Evolutionary conservation across 768 basidiomycete genomes (phyloP), one percentile per base, ranked within the genome.

Genomic region (Holtermannia corniformis): DNA sequence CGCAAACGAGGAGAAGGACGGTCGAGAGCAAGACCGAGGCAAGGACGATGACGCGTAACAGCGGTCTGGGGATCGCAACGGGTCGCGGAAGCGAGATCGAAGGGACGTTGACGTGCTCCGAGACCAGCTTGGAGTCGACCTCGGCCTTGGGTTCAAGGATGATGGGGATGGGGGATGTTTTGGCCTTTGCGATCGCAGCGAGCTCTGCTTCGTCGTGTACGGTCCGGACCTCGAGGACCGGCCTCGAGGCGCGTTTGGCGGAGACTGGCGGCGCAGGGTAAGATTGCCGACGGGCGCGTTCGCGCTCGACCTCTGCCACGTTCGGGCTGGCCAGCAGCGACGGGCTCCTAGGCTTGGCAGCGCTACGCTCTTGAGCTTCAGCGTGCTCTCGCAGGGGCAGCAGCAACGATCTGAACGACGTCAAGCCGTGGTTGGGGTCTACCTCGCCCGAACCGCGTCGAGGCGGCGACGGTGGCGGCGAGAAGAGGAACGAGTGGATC

Each of bases 401-500:
- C 16, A 61, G 45, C 20, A 59, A 26, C 13, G 55, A 50, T 20
- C 59, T 55, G 41, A 61, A 27, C 22, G 57, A 56, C 13, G 54
- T 60, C 37, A 59, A 43, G 20, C 54, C 49, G 22, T 50, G 41
- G 25, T 50, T 56, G n/a, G 49, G 50, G 22, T 46, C 40, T 20
- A 21, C 16, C 19, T 54, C 41, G 22, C 14, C 40, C 2, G 55
- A 26, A 20, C 47, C 37, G 12, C 40, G 25, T 24, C 44, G 58
- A 24, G 59, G 63, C 1, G 65, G 62, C 5, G 65, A 60, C 4
- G 59, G 46, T n/a, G 65, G 65, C 24, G 62, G 62, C 5, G 65
- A 67, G 55, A 67, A 64, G 21, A 67, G 61, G 53, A 53, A 62
- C 21, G 56, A 55, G 53, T 67, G 63, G 52, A 67, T 62, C 14